Evolutionary conservation across 2,329 filamentous ascomycete genomes (phyloP).

Genomic region (Aaosphaeria arxii): DNA sequence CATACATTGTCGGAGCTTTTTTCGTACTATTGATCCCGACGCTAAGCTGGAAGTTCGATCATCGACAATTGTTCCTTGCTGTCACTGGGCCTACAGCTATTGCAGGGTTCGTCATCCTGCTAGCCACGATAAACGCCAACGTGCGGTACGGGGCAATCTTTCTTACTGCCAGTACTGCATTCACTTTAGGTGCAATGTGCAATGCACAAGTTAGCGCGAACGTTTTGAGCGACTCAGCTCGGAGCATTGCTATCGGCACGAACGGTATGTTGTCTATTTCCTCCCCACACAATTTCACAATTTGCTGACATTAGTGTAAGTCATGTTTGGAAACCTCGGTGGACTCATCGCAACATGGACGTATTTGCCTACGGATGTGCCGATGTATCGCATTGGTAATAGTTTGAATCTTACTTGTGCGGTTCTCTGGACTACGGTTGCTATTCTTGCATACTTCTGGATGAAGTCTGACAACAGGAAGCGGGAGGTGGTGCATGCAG

Average conservation of each 20-base stretch:
- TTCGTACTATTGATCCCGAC: conserved; percentile 59
- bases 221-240: conserved; percentile 64
- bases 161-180: conserved; percentile 60
- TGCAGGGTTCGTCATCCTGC: conserved; percentile 65
- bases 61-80: conserved; percentile 57
- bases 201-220: conserved; percentile 68
- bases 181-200: conserved; percentile 58
- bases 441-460: conserved; percentile 51
- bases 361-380: conserved; percentile 59
- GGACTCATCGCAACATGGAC: conserved; percentile 63
- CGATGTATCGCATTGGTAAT: conserved; percentile 65
- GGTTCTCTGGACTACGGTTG: conserved; percentile 43
- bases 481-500: conserved; percentile 51
- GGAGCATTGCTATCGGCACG: conserved; percentile 27
- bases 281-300: conserved; percentile 36
- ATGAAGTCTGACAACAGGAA: conserved; percentile 59
- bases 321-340: conserved; percentile 68
- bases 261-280: conserved; percentile 2
- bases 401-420: conserved; percentile 61
- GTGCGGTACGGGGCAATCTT: conserved; percentile 67
- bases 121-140: conserved; percentile 47
- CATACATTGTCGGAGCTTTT: conserved; percentile 63
- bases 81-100: conserved; percentile 59
- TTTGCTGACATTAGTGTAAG: conserved; percentile 50
- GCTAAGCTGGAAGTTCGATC: conserved; percentile 57